A percentile compares a stretch with the other conserved stretches of the same genome.
These are phyloP conservation scores for Cercophora sp. DNA, from an alignment of 495 filamentous ascomycete species.

Conservation along the genomic window DNA sequence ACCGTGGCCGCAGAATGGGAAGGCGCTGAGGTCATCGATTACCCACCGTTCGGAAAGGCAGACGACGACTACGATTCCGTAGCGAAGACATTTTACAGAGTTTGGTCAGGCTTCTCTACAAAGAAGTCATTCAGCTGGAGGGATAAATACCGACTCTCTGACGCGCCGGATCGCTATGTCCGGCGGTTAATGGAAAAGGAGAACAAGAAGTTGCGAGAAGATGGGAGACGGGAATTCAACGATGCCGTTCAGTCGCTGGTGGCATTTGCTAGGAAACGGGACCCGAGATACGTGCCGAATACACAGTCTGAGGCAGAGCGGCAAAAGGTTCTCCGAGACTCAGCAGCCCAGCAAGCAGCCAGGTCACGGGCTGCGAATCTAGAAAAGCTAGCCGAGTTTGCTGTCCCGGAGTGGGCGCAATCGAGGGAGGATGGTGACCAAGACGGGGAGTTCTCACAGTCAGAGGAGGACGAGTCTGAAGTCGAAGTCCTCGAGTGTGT, in stretches of 20 bases:
- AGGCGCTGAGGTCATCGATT: constrained; percentile 49
- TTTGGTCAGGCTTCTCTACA: constrained; percentile 80
- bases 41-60: constrained; percentile 75
- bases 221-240: constrained; percentile 83
- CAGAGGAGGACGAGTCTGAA: constrained; percentile 55
- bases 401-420: constrained; percentile 75
- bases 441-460: constrained; percentile 39
- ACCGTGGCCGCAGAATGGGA: constrained; percentile 65
- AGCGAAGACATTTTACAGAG: constrained; percentile 75
- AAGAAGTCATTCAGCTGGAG: constrained; percentile 85
- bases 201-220: constrained; percentile 81
- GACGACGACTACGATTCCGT: constrained; percentile 64
- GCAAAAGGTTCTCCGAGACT: constrained; percentile 72
- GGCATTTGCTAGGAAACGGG: constrained; percentile 85
- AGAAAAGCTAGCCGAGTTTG: constrained; percentile 60
- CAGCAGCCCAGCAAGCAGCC: constrained; percentile 78
- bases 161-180: constrained; percentile 81
- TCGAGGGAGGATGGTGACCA: constrained; percentile 42
- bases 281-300: constrained; percentile 71
- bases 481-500: constrained; percentile 78
- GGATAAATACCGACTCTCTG: constrained; percentile 72
- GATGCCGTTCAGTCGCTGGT: constrained; percentile 85
- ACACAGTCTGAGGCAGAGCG: constrained; percentile 72
- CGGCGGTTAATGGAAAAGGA: constrained; percentile 92
- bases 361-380: constrained; percentile 76